Percentiles rank a stretch among this genome's conserved stretches.
Conservation (phyloP, 371 early-diverging fungal genomes). For the Sporodiniella umbellata region DNA sequence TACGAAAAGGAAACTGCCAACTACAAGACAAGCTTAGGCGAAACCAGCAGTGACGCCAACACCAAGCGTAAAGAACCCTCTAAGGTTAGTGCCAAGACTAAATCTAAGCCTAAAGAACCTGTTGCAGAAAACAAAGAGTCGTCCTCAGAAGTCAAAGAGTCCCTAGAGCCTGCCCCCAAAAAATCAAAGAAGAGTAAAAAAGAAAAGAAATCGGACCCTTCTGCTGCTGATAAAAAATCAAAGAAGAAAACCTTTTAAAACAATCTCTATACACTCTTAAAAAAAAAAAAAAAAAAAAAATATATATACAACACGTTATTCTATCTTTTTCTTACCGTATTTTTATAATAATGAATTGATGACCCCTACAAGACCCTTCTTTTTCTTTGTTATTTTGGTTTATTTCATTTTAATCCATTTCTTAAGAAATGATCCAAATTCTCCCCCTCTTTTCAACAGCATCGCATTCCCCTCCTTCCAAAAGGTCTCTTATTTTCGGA, state of each 20-base stretch:
- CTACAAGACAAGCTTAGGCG: conserved; percentile 3
- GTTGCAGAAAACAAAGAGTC: neutral
- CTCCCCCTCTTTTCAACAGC: no score
- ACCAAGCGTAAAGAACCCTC: conserved; percentile 4
- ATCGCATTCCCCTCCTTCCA: no score
- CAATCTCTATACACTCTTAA: neutral
- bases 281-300: no score
- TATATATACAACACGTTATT: no score
- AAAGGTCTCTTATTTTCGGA: no score
- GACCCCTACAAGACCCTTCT: no score
- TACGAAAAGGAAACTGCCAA: conserved; percentile 10
- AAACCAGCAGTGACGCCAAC: neutral
- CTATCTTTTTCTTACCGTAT: no score
- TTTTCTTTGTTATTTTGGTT: no score
- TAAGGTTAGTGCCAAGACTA: neutral
- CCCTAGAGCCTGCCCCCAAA: neutral
- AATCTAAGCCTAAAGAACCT: conserved; percentile 4
- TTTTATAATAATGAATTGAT: no score
- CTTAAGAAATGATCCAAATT: no score
- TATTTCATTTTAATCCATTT: no score
- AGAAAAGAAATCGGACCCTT: neutral
- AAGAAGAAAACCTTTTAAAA: conserved; percentile 1
- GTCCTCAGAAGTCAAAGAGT: neutral
- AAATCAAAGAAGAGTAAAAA: conserved; percentile 12
- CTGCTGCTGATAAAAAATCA: conserved; percentile 1